A percentile compares a stretch with the other conserved stretches of the same genome.
Conservation (phyloP, 306 rosid genomes). For the Rosa rugosa region DNA sequence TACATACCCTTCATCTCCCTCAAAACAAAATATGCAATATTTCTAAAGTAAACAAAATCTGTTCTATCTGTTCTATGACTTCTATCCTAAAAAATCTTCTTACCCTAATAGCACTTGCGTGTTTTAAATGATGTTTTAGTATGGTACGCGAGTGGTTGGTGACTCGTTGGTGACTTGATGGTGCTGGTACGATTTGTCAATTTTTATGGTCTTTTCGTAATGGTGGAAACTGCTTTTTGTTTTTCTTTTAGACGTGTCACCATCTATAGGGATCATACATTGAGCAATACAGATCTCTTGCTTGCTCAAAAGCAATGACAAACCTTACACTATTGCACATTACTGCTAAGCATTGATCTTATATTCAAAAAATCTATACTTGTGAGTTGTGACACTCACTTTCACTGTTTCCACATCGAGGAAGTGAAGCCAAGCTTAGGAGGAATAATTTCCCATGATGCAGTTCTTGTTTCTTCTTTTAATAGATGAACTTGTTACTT, state of each 20-base stretch:
- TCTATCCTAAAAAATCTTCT: not conserved
- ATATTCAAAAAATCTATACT: not conserved
- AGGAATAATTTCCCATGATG: not conserved
- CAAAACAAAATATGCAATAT: no score
- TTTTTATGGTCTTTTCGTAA: not conserved
- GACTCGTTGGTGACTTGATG: not conserved
- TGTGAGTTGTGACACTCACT: not conserved
- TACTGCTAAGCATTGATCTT: not conserved
- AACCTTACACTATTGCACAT: not conserved
- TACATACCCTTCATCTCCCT: not conserved
- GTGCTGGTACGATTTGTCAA: not conserved
- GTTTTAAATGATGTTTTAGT: not conserved
- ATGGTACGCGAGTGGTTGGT: not conserved
- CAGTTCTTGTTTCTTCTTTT: not conserved
- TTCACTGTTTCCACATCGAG: not conserved
- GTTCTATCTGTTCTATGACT: not conserved
- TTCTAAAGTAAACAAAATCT: not conserved
- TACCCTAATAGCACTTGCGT: slow-evolving; percentile 16
- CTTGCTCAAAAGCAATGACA: not conserved
- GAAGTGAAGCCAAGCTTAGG: not conserved
- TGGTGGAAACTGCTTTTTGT: not conserved
- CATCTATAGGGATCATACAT: not conserved
- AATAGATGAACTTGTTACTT: not conserved
- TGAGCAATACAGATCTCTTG: not conserved
- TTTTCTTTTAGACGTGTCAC: not conserved